Evolutionary conservation across 192 early-diverging fungal species (phyloP).

Genomic region (Backusella australiensis): DNA sequence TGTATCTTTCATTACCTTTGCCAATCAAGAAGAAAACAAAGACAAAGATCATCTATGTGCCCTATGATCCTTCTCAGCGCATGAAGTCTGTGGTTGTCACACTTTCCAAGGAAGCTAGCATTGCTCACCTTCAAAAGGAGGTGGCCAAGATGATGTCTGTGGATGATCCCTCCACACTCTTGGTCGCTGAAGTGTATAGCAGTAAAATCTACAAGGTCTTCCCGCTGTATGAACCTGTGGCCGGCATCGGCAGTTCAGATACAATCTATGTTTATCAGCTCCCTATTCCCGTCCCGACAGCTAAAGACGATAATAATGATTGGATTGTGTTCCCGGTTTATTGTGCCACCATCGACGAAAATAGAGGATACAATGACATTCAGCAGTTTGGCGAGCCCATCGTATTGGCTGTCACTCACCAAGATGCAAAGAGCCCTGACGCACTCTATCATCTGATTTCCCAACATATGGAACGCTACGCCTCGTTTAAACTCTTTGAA

Average conservation of each 20-base stretch:
- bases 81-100: constrained; percentile 50
- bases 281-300: constrained; percentile 24
- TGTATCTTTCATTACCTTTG: constrained; percentile 78
- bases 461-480: constrained; percentile 41
- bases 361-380: constrained; percentile 18
- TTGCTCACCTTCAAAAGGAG: constrained; percentile 56
- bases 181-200: constrained; percentile 52
- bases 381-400: constrained; percentile 42
- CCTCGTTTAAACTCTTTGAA: constrained; percentile 39
- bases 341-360: constrained; percentile 30
- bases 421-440: constrained; percentile 36
- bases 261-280: constrained; percentile 36
- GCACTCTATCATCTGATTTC: constrained; percentile 37
- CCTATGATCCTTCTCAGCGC: constrained; percentile 41
- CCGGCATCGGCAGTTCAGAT: constrained; percentile 34
- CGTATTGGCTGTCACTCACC: constrained; percentile 39
- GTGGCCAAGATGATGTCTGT: constrained; percentile 54
- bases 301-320: not conserved
- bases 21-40: constrained; percentile 60
- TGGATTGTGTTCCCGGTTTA: constrained; percentile 30
- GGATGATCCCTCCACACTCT: constrained; percentile 37
- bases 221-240: constrained; percentile 45
- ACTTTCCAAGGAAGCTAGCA: constrained; percentile 62
- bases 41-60: constrained; percentile 50
- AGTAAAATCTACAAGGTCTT: constrained; percentile 57